phyloP scores from a whole-genome alignment of 1,139 yeast species.

The Magnusiomyces fungicola region DNA sequence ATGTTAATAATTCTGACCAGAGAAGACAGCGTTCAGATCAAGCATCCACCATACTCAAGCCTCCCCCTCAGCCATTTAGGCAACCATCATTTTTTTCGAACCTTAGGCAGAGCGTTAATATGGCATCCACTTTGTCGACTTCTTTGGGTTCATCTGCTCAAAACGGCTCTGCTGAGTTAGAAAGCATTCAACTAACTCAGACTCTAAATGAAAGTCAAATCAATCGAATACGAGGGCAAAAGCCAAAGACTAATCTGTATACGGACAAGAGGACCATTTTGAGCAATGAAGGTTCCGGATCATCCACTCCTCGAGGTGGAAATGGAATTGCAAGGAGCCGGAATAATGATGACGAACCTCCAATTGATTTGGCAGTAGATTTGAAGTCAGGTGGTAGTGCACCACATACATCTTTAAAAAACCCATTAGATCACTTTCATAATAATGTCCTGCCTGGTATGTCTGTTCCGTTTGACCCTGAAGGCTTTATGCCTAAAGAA shows the following conservation, averaged over 20 bases:
- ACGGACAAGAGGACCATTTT: no score
- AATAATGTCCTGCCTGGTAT: conserved; percentile 7
- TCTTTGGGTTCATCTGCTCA: neutral
- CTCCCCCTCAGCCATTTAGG: neutral
- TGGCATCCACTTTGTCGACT: neutral
- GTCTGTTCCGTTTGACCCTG: conserved; percentile 21
- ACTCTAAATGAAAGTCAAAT: neutral
- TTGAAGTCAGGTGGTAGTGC: neutral
- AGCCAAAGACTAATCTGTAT: conserved; percentile 3
- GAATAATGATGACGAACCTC: conserved; percentile 23
- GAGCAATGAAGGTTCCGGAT: neutral
- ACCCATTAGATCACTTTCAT: no score
- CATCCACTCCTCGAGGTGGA: neutral
- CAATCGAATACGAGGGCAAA: conserved; percentile 5
- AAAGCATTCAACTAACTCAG: conserved; percentile 6
- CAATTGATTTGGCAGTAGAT: conserved; percentile 23
- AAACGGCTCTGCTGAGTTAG: neutral
- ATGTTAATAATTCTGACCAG: neutral
- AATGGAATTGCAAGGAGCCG: neutral
- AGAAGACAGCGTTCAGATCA: neutral
- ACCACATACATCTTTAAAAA: no score
- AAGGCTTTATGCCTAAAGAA: conserved; percentile 18
- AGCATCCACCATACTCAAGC: neutral
- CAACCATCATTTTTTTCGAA: neutral
- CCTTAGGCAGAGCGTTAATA: neutral